phyloP scores from a whole-genome alignment of 169 alveolate genomes.

The Eimeria praecox region DNA sequence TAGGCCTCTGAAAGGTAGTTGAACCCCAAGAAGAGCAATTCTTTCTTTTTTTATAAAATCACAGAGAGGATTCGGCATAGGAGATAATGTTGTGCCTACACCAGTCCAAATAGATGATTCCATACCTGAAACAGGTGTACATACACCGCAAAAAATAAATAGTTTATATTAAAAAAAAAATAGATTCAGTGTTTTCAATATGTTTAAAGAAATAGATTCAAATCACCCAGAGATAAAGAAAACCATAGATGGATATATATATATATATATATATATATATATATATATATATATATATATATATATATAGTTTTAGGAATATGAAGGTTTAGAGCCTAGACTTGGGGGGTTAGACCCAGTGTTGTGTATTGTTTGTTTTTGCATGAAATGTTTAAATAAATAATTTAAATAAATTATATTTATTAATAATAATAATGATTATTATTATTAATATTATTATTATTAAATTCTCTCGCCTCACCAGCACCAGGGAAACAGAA shows the following conservation, averaged over 20 bases:
- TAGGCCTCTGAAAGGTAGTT: conserved; percentile 7
- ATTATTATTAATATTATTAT: too few species aligned
- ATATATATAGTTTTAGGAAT: too few species aligned
- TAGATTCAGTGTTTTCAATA: not conserved
- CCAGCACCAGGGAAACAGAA: conserved; percentile 46
- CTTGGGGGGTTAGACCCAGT: too few species aligned
- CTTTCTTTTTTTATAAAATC: not conserved
- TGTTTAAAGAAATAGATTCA: not conserved
- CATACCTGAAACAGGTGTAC: not conserved
- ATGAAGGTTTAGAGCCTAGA: not conserved
- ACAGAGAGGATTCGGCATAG: conserved; percentile 35
- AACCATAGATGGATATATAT: too few species aligned
- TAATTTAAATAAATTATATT: too few species aligned
- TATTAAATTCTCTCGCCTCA: not conserved
- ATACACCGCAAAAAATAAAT: not conserved
- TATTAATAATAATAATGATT: too few species aligned
- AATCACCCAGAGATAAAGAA: not conserved
- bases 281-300: too few species aligned
- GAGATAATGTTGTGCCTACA: not conserved
- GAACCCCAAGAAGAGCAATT: not conserved
- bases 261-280: too few species aligned
- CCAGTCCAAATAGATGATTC: conserved; percentile 18
- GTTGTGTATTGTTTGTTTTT: not conserved
- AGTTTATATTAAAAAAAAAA: not conserved
- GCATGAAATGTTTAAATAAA: not conserved